Conservation (phyloP, 2,329 filamentous ascomycete genomes). For the Diaporthe ilicicola region DNA sequence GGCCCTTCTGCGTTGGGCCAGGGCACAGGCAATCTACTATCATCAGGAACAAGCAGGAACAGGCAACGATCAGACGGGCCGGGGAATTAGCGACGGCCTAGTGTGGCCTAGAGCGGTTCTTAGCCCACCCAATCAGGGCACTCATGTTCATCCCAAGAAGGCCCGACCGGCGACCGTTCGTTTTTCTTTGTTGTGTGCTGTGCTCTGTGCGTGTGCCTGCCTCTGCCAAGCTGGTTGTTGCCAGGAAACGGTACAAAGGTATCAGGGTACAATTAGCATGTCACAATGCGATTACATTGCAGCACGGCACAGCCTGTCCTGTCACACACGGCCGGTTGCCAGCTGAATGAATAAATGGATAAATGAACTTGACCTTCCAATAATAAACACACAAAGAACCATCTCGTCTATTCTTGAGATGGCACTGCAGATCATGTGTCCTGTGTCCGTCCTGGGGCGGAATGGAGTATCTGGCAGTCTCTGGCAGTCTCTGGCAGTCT, state of each 20-base stretch:
- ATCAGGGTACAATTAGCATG: not conserved
- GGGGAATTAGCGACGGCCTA: conserved; percentile 20
- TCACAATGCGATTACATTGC: not conserved
- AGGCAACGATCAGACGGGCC: conserved; percentile 14
- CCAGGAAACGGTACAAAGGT: not conserved
- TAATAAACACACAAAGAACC: not conserved
- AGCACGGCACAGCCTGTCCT: not conserved
- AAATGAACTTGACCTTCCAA: not conserved
- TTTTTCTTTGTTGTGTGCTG: not conserved
- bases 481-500: too few species aligned
- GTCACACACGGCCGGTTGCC: not conserved
- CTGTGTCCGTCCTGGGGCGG: not conserved
- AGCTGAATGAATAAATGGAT: not conserved
- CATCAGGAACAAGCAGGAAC: conserved; percentile 20
- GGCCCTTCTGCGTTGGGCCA: not conserved
- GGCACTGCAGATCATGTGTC: not conserved
- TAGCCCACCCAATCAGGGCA: conserved; percentile 14
- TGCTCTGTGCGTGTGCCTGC: too few species aligned
- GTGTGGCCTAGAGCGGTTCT: not conserved
- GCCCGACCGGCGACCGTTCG: conserved; percentile 12
- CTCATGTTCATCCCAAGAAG: conserved; percentile 13
- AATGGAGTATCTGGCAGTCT: not conserved
- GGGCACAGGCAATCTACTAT: not conserved
- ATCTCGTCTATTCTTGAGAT: not conserved
- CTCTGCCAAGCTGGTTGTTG: not conserved